These are phyloP conservation scores for Aspergillus fumigatus DNA, from an alignment of 2,329 filamentous ascomycete species.

Conservation along the genomic window DNA sequence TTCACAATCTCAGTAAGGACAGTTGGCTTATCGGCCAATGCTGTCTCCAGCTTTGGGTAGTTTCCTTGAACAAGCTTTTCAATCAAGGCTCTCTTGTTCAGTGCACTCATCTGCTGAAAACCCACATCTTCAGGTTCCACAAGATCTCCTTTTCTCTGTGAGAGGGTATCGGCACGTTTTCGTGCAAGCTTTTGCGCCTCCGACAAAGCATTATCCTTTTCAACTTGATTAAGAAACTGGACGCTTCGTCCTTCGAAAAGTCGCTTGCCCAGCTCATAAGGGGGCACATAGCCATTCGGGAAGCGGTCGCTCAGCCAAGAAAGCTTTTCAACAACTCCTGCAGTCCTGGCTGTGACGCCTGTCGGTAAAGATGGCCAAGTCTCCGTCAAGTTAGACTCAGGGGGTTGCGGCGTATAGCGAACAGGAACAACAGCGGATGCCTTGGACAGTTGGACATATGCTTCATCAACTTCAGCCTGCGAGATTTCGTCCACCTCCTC, in stretches of 20 bases:
- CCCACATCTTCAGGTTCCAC: conserved; percentile 29
- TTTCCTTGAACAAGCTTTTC: conserved; percentile 30
- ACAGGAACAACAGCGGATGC: conserved; percentile 27
- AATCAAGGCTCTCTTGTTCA: conserved; percentile 26
- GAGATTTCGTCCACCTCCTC: conserved; percentile 21
- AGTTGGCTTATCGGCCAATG: conserved; percentile 18
- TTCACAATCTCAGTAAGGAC: conserved; percentile 30
- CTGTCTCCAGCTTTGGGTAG: conserved; percentile 22
- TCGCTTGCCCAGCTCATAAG: conserved; percentile 34
- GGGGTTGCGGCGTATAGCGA: conserved; percentile 32
- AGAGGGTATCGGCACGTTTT: conserved; percentile 30
- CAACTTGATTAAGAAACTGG: conserved; percentile 33
- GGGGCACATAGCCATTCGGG: conserved; percentile 31
- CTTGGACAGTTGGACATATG: conserved; percentile 27
- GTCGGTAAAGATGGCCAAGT: conserved; percentile 40
- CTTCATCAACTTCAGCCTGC: conserved; percentile 24
- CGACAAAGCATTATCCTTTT: conserved; percentile 33
- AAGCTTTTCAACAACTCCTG: conserved; percentile 33
- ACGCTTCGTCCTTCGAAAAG: conserved; percentile 36
- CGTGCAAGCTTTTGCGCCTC: conserved; percentile 32
- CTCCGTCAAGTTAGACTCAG: conserved; percentile 28
- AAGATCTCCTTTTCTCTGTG: conserved; percentile 34
- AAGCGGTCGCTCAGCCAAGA: conserved; percentile 31
- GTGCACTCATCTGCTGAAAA: conserved; percentile 23
- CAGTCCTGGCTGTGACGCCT: conserved; percentile 21